A percentile compares a stretch with the other conserved stretches of the same genome.
phyloP scores from a whole-genome alignment of 768 basidiomycete genomes.

The Kwoniella sp. region DNA sequence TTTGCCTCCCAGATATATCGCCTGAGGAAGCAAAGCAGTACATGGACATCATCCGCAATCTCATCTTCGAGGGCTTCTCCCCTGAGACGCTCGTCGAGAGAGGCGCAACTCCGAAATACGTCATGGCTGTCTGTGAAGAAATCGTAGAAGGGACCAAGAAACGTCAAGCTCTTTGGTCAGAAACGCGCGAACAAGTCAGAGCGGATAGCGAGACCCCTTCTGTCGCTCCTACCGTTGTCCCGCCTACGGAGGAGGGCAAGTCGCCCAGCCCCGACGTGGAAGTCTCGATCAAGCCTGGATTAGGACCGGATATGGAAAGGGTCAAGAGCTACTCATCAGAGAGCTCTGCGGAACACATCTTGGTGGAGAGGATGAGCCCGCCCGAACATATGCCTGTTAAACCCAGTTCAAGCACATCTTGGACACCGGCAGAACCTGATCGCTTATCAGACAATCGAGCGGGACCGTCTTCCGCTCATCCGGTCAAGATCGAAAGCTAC shows the following conservation, averaged over 20 bases:
- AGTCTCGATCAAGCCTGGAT: constrained; percentile 2
- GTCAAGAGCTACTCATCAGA: constrained; percentile 27
- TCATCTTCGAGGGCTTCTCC: constrained; percentile 39
- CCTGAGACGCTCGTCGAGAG: constrained; percentile 36
- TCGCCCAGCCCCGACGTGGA: constrained; percentile 34
- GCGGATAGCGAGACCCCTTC: constrained; percentile 24
- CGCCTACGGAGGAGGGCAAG: background rate
- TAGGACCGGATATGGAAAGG: constrained; percentile 8
- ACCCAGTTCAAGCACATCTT: constrained; percentile 13
- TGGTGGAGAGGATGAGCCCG: constrained; percentile 24
- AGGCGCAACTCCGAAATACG: constrained; percentile 40
- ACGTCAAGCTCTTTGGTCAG: constrained; percentile 31
- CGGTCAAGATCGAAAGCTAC: constrained; percentile 28
- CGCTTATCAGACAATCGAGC: background rate
- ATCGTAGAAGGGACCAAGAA: constrained; percentile 36
- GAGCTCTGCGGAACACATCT: constrained; percentile 15
- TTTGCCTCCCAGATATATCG: constrained; percentile 29
- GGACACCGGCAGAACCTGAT: constrained; percentile 15
- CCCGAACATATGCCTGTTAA: background rate
- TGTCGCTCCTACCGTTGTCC: background rate
- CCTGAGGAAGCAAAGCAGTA: constrained; percentile 38
- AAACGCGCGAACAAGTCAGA: constrained; percentile 19
- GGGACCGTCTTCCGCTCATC: background rate
- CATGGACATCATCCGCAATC: constrained; percentile 42
- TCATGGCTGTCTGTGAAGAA: constrained; percentile 43